Evolutionary conservation across 139 green algal species (phyloP).

Genomic region (Klebsormidium nitens): DNA sequence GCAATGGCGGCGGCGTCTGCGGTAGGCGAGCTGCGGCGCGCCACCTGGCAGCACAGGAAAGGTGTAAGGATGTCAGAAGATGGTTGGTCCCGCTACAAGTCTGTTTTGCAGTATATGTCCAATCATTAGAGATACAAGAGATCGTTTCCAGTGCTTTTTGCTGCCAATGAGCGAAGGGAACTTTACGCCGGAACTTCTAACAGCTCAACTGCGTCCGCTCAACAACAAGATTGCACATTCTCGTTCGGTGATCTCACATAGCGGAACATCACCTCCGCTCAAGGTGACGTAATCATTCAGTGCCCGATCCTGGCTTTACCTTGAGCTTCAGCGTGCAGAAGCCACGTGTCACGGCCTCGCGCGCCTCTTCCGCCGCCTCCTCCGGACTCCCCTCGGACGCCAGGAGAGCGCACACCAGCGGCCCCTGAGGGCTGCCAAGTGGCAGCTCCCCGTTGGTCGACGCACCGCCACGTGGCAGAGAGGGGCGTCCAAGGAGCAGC

Average conservation of each 20-base stretch:
- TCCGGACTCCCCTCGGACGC: slow-evolving; percentile 15
- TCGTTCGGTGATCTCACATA: no score
- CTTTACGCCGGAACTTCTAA: no score
- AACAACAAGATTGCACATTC: no score
- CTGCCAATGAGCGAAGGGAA: no score
- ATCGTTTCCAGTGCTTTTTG: no score
- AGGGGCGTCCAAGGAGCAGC: neutral
- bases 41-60: slow-evolving; percentile 29
- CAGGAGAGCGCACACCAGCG: slow-evolving; percentile 5
- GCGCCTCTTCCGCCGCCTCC: slow-evolving; percentile 5
- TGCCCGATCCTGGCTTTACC: slow-evolving; percentile 46
- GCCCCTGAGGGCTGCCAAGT: neutral
- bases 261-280: no score
- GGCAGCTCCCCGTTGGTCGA: no score
- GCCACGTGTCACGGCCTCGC: slow-evolving; percentile 2
- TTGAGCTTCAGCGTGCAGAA: slow-evolving; percentile 82
- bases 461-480: slow-evolving; percentile 7
- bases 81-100: neutral
- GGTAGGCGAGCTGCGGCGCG: slow-evolving; percentile 36
- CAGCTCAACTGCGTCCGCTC: no score
- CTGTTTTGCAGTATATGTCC: neutral
- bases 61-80: neutral
- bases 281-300: no score
- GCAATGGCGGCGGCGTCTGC: slow-evolving; percentile 67
- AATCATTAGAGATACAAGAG: no score